Percentiles rank a stretch among this genome's conserved stretches.
phyloP scores from a whole-genome alignment of 169 alveolate species.

The Blepharisma undulans region DNA sequence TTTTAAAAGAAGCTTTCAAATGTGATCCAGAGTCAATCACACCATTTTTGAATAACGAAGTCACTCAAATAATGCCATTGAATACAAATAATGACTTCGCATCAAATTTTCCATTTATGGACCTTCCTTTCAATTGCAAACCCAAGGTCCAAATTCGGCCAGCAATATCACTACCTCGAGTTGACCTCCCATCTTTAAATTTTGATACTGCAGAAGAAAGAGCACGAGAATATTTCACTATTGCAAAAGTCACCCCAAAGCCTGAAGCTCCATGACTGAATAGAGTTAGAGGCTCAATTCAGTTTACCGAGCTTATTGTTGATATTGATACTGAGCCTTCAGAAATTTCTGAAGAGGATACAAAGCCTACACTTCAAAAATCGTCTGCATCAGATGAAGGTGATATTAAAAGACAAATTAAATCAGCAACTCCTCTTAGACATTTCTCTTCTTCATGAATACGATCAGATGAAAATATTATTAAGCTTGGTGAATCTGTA shows the following conservation, averaged over 20 bases:
- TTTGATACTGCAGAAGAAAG: slow-evolving; percentile 8
- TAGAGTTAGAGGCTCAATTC: slow-evolving; percentile 19
- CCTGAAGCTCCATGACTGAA: slow-evolving; percentile 37
- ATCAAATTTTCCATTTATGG: slow-evolving; percentile 5
- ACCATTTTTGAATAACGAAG: background rate
- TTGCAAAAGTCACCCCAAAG: background rate
- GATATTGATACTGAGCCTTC: slow-evolving; percentile 2
- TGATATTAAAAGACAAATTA: background rate
- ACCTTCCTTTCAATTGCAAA: background rate
- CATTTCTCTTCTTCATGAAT: background rate
- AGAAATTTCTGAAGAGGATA: background rate
- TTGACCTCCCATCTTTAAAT: background rate
- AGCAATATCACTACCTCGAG: slow-evolving; percentile 2
- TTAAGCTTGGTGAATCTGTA: background rate
- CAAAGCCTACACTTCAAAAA: background rate
- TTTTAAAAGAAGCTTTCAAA: slow-evolving; percentile 16
- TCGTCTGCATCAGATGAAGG: background rate
- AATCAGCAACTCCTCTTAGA: background rate
- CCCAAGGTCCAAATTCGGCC: slow-evolving; percentile 8
- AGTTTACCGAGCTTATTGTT: slow-evolving; percentile 20
- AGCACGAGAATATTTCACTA: background rate
- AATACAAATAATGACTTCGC: slow-evolving; percentile 1
- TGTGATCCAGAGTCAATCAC: background rate
- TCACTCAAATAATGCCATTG: background rate
- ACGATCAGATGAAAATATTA: background rate